Conservation (phyloP, 73 alveolate genomes). For the Stentor coeruleus region DNA sequence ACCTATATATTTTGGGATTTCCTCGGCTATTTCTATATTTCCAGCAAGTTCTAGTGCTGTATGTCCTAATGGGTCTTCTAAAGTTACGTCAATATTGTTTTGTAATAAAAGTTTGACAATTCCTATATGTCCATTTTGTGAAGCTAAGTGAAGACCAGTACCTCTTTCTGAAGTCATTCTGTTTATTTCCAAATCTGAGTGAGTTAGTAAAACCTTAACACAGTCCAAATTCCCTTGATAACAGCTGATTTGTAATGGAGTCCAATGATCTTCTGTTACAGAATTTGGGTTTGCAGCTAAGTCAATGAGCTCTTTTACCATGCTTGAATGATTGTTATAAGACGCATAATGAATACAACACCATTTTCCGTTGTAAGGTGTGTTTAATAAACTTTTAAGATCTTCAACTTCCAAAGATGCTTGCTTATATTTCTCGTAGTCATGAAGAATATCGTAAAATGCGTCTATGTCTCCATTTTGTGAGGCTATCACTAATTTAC, state of each 20-base stretch:
- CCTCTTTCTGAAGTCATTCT: slow-evolving; percentile 20
- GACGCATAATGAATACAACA: slow-evolving; percentile 18
- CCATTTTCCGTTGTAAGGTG: slow-evolving; percentile 21
- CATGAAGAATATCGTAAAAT: neutral
- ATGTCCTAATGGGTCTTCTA: slow-evolving; percentile 4
- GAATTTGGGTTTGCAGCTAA: neutral
- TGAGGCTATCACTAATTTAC: neutral
- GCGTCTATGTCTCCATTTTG: slow-evolving; percentile 1
- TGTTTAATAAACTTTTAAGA: neutral
- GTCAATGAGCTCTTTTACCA: neutral
- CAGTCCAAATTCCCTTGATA: slow-evolving; percentile 26
- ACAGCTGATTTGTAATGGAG: slow-evolving; percentile 7
- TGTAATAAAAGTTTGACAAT: neutral
- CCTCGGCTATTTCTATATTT: slow-evolving; percentile 10
- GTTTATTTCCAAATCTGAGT: neutral
- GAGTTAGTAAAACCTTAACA: neutral
- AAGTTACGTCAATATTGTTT: neutral
- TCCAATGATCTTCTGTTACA: slow-evolving; percentile 22
- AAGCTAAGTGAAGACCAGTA: slow-evolving; percentile 9
- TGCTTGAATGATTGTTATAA: neutral
- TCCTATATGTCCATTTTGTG: neutral
- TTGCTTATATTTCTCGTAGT: neutral
- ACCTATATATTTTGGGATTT: slow-evolving; percentile 16
- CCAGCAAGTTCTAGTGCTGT: slow-evolving; percentile 4
- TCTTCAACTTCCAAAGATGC: neutral